Evolutionary conservation across 2,329 filamentous ascomycete genomes (phyloP).

Genomic region (Coniochaeta prunicola): DNA sequence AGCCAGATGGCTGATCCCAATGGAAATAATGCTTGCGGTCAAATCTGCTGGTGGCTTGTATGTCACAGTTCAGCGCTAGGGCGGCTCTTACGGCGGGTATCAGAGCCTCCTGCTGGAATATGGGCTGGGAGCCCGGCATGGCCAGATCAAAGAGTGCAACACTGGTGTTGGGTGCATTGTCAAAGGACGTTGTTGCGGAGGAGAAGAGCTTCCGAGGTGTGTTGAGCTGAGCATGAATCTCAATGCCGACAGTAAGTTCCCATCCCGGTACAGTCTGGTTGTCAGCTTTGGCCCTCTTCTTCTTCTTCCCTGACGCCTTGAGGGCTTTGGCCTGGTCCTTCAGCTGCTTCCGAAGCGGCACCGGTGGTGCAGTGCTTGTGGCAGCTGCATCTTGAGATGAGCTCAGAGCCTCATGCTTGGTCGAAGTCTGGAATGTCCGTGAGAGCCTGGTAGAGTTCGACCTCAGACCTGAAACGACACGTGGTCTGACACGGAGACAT

Average conservation of each 20-base stretch:
- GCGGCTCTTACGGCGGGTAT: conserved; percentile 88
- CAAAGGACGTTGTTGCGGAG: conserved; percentile 50
- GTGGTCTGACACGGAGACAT: conserved; percentile 19
- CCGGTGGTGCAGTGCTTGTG: conserved; percentile 12
- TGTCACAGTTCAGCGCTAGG: conserved; percentile 70
- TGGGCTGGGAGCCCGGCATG: conserved; percentile 80
- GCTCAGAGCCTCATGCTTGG: conserved; percentile 1
- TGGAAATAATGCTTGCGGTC: conserved; percentile 99
- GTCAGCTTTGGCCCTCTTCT: conserved; percentile 35
- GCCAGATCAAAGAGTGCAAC: conserved; percentile 85
- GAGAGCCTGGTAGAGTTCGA: neutral
- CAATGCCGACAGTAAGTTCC: conserved; percentile 93
- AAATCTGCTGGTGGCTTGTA: conserved; percentile 74
- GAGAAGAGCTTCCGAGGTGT: conserved; percentile 88
- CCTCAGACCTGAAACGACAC: neutral
- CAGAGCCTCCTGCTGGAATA: conserved; percentile 75
- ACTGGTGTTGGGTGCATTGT: conserved; percentile 72
- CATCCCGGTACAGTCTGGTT: conserved; percentile 59
- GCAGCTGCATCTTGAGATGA: neutral
- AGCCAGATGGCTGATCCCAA: conserved; percentile 93
- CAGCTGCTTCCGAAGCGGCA: conserved; percentile 62
- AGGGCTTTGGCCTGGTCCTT: conserved; percentile 57
- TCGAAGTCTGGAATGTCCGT: neutral
- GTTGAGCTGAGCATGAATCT: conserved; percentile 95
- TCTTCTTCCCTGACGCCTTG: conserved; percentile 35